Percentiles rank a stretch among this genome's conserved stretches.
Evolutionary conservation across 2,329 filamentous ascomycete genomes (phyloP).

Genomic region (Scedosporium aurantiacum): DNA sequence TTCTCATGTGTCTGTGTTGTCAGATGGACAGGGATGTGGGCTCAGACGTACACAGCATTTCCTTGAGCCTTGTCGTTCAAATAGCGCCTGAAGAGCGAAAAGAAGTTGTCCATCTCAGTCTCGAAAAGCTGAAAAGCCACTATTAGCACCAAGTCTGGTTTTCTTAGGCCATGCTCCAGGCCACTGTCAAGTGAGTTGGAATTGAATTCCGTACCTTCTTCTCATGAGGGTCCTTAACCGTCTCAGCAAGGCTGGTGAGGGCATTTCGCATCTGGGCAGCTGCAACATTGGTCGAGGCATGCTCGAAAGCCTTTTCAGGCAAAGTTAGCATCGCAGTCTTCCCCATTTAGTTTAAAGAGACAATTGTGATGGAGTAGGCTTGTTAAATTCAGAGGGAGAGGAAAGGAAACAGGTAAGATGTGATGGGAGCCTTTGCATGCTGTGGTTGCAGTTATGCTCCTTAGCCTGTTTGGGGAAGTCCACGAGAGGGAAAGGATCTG

Average conservation of each 20-base stretch:
- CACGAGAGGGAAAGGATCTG: neutral
- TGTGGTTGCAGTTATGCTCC: neutral
- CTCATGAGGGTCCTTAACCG: constrained; percentile 67
- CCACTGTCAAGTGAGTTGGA: neutral
- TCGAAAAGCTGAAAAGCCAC: constrained; percentile 64
- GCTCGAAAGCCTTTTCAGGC: constrained; percentile 79
- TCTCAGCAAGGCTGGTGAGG: constrained; percentile 84
- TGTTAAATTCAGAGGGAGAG: neutral
- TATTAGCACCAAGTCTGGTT: neutral
- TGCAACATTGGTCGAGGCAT: constrained; percentile 95
- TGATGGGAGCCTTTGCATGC: neutral
- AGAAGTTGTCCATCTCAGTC: constrained; percentile 99
- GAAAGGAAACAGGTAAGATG: neutral
- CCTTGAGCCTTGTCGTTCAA: constrained; percentile 99
- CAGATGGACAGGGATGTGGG: neutral
- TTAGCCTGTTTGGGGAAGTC: neutral
- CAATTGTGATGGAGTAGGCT: neutral
- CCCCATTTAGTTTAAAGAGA: neutral
- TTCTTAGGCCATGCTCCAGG: neutral
- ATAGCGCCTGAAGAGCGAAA: constrained; percentile 94
- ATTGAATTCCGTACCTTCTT: constrained; percentile 57
- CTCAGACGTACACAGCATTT: constrained; percentile 58
- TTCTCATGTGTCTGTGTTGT: neutral
- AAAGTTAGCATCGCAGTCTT: constrained; percentile 19
- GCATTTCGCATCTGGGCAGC: constrained; percentile 99